These are phyloP conservation scores for Amylocystis lapponica DNA, from an alignment of 768 basidiomycete species.

Conservation along the genomic window DNA sequence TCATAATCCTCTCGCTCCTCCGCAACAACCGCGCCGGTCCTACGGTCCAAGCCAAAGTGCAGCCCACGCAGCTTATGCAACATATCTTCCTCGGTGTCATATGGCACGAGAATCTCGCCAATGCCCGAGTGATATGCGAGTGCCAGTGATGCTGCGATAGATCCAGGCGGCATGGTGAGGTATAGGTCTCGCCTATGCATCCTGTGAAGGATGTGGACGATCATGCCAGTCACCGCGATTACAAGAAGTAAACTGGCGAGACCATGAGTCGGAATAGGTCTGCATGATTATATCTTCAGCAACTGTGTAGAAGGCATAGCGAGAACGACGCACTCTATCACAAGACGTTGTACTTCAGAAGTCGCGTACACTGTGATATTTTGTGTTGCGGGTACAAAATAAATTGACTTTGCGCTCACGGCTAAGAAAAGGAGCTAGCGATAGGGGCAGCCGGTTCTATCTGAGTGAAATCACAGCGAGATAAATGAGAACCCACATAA, in stretches of 20 bases:
- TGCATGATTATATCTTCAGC: too few relatives aligned
- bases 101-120: conserved; percentile 54
- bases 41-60: conserved; percentile 47
- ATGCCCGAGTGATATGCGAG: conserved; percentile 59
- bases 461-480: not conserved
- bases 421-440: conserved; percentile 54
- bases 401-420: conserved; percentile 45
- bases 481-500: conserved; percentile 38
- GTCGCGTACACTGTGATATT: too few relatives aligned
- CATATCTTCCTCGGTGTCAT: conserved; percentile 43
- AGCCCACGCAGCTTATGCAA: conserved; percentile 44
- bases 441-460: not conserved
- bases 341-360: too few relatives aligned
- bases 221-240: conserved; percentile 39
- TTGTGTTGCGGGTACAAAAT: too few relatives aligned
- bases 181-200: conserved; percentile 42
- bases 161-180: conserved; percentile 52
- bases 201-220: conserved; percentile 43
- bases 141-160: conserved; percentile 50
- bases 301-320: too few relatives aligned
- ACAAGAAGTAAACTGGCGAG: too few relatives aligned
- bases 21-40: conserved; percentile 58
- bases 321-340: too few relatives aligned
- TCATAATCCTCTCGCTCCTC: conserved; percentile 31
- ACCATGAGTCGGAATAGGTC: too few relatives aligned